Evolutionary conservation across 208 protist genomes (phyloP).

Genomic region (Trypanosoma avium): DNA sequence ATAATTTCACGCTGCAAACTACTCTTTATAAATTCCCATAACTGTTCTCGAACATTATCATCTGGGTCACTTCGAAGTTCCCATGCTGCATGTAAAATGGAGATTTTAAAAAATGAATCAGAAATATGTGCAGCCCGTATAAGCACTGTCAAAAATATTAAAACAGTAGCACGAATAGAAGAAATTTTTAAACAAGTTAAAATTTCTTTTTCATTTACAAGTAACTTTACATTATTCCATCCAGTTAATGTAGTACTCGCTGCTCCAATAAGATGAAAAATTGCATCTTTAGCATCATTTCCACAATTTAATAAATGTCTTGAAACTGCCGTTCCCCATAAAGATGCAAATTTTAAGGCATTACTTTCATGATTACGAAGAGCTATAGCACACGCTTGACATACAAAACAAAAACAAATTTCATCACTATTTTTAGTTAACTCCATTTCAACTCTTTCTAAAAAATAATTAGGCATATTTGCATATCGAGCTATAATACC

Average conservation of each 20-base stretch:
- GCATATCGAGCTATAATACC: constrained; percentile 51
- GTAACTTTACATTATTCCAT: constrained; percentile 30
- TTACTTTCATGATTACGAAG: constrained; percentile 51
- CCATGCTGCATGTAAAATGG: constrained; percentile 56
- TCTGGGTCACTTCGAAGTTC: constrained; percentile 39
- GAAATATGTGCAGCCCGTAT: constrained; percentile 48
- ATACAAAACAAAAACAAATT: constrained; percentile 56
- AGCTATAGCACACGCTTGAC: constrained; percentile 58
- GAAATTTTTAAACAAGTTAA: constrained; percentile 28
- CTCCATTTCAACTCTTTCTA: constrained; percentile 28
- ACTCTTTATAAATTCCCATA: constrained; percentile 39
- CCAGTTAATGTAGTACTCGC: constrained; percentile 46
- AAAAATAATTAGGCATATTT: constrained; percentile 30
- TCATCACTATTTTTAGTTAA: constrained; percentile 33
- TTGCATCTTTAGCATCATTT: constrained; percentile 34
- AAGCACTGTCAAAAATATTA: constrained; percentile 42
- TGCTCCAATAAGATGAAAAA: constrained; percentile 53
- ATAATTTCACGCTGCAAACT: constrained; percentile 6
- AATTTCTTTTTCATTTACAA: constrained; percentile 35
- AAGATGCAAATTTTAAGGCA: constrained; percentile 33
- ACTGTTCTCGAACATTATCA: constrained; percentile 44
- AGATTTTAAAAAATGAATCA: constrained; percentile 33
- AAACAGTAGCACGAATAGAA: constrained; percentile 28
- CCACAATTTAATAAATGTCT: constrained; percentile 18
- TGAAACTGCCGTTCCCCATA: constrained; percentile 41